A percentile compares a stretch with the other conserved stretches of the same genome.
Evolutionary conservation across 2,329 filamentous ascomycete genomes (phyloP).

Genomic region (Camillea tinctor): DNA sequence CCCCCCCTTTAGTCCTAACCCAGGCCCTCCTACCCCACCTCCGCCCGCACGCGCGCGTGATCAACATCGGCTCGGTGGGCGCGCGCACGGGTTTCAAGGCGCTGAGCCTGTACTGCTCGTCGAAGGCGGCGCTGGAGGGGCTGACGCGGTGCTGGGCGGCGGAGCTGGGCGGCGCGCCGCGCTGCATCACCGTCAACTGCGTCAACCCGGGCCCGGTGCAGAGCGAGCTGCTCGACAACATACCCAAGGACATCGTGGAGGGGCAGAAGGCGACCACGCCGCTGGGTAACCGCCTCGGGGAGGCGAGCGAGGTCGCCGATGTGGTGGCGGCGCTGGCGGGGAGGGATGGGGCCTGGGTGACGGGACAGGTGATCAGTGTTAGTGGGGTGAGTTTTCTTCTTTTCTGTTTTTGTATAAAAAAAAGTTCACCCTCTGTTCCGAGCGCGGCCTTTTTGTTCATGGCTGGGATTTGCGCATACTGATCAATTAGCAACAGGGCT

Average conservation of each 20-base stretch:
- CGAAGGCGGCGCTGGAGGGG: constrained; percentile 60
- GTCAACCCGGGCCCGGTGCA: constrained; percentile 59
- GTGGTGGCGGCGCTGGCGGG: constrained; percentile 56
- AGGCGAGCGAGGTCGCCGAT: constrained; percentile 51
- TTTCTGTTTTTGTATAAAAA: not conserved
- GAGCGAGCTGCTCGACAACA: constrained; percentile 56
- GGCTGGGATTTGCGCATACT: too few relatives aligned
- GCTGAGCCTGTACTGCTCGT: constrained; percentile 52
- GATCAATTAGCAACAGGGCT: too few relatives aligned
- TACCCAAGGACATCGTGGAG: constrained; percentile 47
- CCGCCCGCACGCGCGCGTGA: constrained; percentile 45
- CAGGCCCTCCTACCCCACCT: constrained; percentile 54
- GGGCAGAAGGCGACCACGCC: constrained; percentile 51
- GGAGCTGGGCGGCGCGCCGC: constrained; percentile 47
- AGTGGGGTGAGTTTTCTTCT: constrained; percentile 42
- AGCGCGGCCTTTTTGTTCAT: too few relatives aligned
- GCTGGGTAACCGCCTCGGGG: constrained; percentile 50
- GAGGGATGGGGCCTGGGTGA: constrained; percentile 48
- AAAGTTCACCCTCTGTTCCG: too few relatives aligned
- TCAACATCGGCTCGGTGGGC: constrained; percentile 59
- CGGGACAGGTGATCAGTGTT: constrained; percentile 55
- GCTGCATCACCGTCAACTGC: constrained; percentile 60
- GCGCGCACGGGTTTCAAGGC: constrained; percentile 45
- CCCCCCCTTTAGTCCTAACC: constrained; percentile 41
- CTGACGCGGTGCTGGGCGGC: constrained; percentile 58